phyloP scores from a whole-genome alignment of 2,329 filamentous ascomycete species.

The Alternaria brassicae region DNA sequence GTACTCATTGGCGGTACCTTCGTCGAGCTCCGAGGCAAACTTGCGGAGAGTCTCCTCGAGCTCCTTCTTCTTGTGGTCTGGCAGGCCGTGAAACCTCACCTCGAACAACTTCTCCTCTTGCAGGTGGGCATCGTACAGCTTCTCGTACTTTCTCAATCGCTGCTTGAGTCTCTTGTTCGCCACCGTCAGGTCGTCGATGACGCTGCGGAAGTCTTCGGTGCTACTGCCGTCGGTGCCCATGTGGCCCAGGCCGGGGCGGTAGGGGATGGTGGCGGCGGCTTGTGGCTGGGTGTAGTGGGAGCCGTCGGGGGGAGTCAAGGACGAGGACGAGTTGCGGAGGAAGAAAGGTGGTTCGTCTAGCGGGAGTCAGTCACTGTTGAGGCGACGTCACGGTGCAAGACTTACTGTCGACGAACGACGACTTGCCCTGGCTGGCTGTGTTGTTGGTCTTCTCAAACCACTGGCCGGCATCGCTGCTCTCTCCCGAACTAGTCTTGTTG shows the following conservation, averaged over 20 bases:
- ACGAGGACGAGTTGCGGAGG: slow-evolving; percentile 55
- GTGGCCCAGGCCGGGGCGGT: slow-evolving; percentile 50
- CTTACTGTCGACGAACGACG: slow-evolving; percentile 54
- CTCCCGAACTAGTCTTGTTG: slow-evolving; percentile 55
- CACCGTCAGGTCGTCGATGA: slow-evolving; percentile 86
- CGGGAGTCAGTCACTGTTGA: not conserved
- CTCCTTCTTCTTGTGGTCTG: slow-evolving; percentile 75
- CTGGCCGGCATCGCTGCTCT: slow-evolving; percentile 60
- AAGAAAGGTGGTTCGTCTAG: slow-evolving; percentile 55
- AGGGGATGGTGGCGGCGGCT: slow-evolving; percentile 30
- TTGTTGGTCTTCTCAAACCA: slow-evolving; percentile 63
- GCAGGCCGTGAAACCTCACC: slow-evolving; percentile 77
- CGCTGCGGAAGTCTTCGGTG: slow-evolving; percentile 77
- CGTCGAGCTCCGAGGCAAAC: slow-evolving; percentile 71
- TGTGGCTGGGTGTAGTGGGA: slow-evolving; percentile 20
- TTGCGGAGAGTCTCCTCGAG: slow-evolving; percentile 75
- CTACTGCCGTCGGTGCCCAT: slow-evolving; percentile 61
- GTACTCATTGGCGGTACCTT: slow-evolving; percentile 33
- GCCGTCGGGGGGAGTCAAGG: slow-evolving; percentile 52
- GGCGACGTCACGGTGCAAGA: not conserved
- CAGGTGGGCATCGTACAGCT: slow-evolving; percentile 69
- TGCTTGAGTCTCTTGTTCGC: slow-evolving; percentile 82
- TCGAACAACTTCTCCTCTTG: slow-evolving; percentile 82
- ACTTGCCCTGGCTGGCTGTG: slow-evolving; percentile 50
- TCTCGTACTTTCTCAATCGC: slow-evolving; percentile 74